These are phyloP conservation scores for Tricholomella constricta DNA, from an alignment of 768 basidiomycete genomes.

Conservation along the genomic window DNA sequence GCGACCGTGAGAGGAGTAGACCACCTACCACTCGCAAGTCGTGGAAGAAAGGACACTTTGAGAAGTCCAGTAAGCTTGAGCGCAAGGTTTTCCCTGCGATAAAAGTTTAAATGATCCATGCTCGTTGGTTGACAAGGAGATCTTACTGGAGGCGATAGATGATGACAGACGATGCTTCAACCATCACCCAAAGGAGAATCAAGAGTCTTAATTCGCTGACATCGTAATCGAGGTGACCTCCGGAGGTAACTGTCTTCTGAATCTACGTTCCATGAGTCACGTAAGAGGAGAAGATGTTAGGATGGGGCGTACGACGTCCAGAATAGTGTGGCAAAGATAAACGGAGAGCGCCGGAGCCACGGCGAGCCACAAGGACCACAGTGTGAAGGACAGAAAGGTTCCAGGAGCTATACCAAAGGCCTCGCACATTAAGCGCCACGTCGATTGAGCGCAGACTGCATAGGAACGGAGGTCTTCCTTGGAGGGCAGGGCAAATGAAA, in stretches of 20 bases:
- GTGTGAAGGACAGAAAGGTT: slow-evolving; percentile 25
- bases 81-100: slow-evolving; percentile 16
- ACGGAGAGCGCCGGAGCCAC: slow-evolving; percentile 36
- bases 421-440: slow-evolving; percentile 24
- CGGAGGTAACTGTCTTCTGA: slow-evolving; percentile 10
- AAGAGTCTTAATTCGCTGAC: slow-evolving; percentile 14
- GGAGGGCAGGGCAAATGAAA: slow-evolving; percentile 5
- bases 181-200: slow-evolving; percentile 29
- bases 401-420: slow-evolving; percentile 23
- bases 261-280: slow-evolving; percentile 7
- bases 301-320: slow-evolving; percentile 31
- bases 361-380: slow-evolving; percentile 31
- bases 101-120: not conserved
- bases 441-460: slow-evolving; percentile 7
- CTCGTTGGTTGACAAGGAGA: too few species aligned
- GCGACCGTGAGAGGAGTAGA: not conserved
- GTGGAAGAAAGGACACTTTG: slow-evolving; percentile 40
- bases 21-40: slow-evolving; percentile 35
- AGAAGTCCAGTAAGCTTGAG: slow-evolving; percentile 31
- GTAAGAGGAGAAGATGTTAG: not conserved
- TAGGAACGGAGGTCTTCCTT: not conserved
- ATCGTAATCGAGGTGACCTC: slow-evolving; percentile 3
- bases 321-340: slow-evolving; percentile 31
- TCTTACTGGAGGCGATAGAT: slow-evolving; percentile 20
- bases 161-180: slow-evolving; percentile 22